Evolutionary conservation across 73 alveolate genomes (phyloP).

Genomic region (Paraurostyla sp.): DNA sequence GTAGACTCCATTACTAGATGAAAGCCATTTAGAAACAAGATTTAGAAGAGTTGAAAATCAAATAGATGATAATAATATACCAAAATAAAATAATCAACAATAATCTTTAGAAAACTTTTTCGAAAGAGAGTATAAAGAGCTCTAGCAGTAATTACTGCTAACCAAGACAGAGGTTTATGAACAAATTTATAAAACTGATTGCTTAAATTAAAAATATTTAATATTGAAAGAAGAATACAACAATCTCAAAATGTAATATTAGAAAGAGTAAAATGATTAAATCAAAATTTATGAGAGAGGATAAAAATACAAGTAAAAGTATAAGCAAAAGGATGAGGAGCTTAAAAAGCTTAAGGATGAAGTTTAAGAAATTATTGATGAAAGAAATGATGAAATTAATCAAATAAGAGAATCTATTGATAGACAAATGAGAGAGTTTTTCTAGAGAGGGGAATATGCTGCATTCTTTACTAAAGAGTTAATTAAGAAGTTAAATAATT

Average conservation of each 20-base stretch:
- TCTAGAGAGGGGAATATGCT: neutral
- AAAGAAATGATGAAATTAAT: slow-evolving; percentile 21
- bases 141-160: neutral
- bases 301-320: neutral
- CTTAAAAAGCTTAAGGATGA: neutral
- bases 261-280: neutral
- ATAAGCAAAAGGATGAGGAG: neutral
- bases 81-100: neutral
- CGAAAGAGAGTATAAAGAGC: neutral
- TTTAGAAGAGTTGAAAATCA: neutral
- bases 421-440: neutral
- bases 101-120: neutral
- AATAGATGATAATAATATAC: neutral
- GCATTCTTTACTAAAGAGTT: neutral
- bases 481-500: neutral
- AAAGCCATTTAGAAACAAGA: neutral
- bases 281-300: slow-evolving; percentile 11
- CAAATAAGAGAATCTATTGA: slow-evolving; percentile 9
- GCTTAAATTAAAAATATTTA: neutral
- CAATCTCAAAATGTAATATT: neutral
- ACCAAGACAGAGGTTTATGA: neutral
- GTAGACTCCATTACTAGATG: neutral
- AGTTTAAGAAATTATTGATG: neutral
- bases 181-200: neutral
- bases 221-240: neutral